Evolutionary conservation across 108 stramenopile genomes (phyloP), one percentile per base, ranked within the genome.

Genomic region (Cyclotella kingstonii): DNA sequence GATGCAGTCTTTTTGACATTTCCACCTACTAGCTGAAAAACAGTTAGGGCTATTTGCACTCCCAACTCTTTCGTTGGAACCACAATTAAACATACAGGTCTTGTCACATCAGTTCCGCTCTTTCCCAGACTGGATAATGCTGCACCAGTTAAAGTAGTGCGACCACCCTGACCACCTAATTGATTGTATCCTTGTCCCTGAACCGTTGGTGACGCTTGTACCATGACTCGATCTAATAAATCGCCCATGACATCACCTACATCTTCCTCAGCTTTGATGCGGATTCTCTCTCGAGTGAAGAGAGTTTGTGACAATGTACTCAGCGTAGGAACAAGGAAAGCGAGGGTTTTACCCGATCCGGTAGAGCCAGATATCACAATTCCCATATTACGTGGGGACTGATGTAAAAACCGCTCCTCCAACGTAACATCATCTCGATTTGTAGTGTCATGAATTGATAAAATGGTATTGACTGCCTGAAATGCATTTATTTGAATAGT

Each of bases 61-160:
- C 94, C 97, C 33, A 97, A 77, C 71, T 96, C 97, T 41, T 93
- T 60, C 23, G 86, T 91, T 11, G 97, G 95, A 19, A 95, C 93
- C 5, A 97, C 88, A 69, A 97, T 89, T 40, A 96, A 64, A 12
- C 87, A 91, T 73, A 94, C 58, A 1, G 91, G 91, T 59, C 62
- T 73, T 44, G 77, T 84, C 17, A 93, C 83, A 62, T 89, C 86
- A 9, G 65, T 82, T 0, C 86, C 86, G 29, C 82, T 82, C 54
- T 84, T 85, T 55, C 87, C 87, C 52, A 89, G 60, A 27, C 76
- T 79, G 9, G 73, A 56, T 29, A 84, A 29, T 9, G 84, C 72
- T 10, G 83, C 81, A n/a, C 83, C 83, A 17, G 78, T 82, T 6
- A 77, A 70, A 55, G 76, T 78, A 3, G 67, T 44, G 5, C 71